Evolutionary conservation across 169 alveolate genomes (phyloP), one percentile per base, ranked within the genome.

Genomic region (Plasmodium coatneyi): DNA sequence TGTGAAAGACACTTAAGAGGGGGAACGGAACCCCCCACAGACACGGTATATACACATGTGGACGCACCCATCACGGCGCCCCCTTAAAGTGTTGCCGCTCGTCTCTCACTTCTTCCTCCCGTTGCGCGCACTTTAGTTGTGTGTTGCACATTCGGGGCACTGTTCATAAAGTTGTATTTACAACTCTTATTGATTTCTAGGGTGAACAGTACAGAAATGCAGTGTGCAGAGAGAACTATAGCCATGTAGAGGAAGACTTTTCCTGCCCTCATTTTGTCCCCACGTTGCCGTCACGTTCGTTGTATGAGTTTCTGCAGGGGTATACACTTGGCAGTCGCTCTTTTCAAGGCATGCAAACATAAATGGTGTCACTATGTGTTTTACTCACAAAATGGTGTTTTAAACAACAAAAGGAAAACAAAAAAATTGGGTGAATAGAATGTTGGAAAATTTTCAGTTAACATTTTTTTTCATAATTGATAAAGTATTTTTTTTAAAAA

Each of bases 51-150:
- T 28, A 25, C 84, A 79, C 32, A 79, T 41, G 32, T 79, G 28
- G 7, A 22, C 46, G 30, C 25, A 41, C 30, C 84, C 54, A 32
- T 10, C 46, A 76, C 84, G 30, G 4, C 54, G 25, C 32, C 28
- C 34, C 34, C 39, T n/a, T 41, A 41, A 22, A 81, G 16, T 9
- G 34, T 41, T 80, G 36, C 19, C 36, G n/a, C 30, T 66, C 43
- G 30, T 74, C 60, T 36, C 56, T 84, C 80, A 84, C 93, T 36
- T 76, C 70, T 74, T 28, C 84, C 83, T 34, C 49, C 71, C n/a
- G 71, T 70, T 66, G 93, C 93, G 25, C 93, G 84, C 66, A 84
- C 46, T 84, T 74, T 84, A 74, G 84, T 72, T 49, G 86, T 84
- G 66, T 84, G 71, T 30, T 72, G 70, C 60, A 39, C 66, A 84